Percentiles rank a stretch among this genome's conserved stretches.
Evolutionary conservation across 148 eudicot species (phyloP).

Genomic region (Rhododendron simsii): DNA sequence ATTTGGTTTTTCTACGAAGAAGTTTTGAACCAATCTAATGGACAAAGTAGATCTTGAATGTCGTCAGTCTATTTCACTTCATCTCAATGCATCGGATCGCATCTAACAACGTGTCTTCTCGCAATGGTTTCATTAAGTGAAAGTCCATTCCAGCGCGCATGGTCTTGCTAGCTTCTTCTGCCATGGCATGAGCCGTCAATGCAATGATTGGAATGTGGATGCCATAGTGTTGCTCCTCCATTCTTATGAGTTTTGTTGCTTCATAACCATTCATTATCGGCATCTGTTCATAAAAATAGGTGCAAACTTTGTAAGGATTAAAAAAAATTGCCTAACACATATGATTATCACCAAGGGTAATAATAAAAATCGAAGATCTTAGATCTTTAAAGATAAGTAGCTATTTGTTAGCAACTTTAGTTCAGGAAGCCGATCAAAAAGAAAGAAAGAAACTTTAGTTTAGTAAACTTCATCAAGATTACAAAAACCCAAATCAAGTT

Average conservation of each 20-base stretch:
- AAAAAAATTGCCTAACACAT: not conserved
- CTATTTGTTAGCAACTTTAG: not conserved
- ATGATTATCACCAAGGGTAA: not conserved
- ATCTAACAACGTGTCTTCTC: not conserved
- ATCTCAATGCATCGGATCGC: not conserved
- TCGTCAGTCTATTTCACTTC: not conserved
- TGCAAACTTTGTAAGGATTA: not conserved
- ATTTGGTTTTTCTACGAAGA: not conserved
- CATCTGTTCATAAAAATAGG: not conserved
- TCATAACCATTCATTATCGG: slow-evolving; percentile 12
- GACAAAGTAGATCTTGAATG: not conserved
- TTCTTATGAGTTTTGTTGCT: slow-evolving; percentile 7
- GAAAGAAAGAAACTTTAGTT: no score
- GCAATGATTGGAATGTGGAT: slow-evolving; percentile 7
- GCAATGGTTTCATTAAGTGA: slow-evolving; percentile 4
- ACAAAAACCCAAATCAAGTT: not conserved
- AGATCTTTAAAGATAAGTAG: not conserved
- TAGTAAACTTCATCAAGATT: not conserved
- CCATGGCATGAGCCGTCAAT: slow-evolving; percentile 4
- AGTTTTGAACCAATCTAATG: not conserved
- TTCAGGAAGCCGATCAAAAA: not conserved
- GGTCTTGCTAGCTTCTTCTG: not conserved
- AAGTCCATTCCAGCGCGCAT: slow-evolving; percentile 5
- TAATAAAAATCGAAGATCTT: not conserved
- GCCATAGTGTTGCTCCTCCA: slow-evolving; percentile 4